Percentiles rank a stretch among this genome's conserved stretches.
Conservation (phyloP, 2,329 filamentous ascomycete genomes). For the Colletotrichum magnum region DNA sequence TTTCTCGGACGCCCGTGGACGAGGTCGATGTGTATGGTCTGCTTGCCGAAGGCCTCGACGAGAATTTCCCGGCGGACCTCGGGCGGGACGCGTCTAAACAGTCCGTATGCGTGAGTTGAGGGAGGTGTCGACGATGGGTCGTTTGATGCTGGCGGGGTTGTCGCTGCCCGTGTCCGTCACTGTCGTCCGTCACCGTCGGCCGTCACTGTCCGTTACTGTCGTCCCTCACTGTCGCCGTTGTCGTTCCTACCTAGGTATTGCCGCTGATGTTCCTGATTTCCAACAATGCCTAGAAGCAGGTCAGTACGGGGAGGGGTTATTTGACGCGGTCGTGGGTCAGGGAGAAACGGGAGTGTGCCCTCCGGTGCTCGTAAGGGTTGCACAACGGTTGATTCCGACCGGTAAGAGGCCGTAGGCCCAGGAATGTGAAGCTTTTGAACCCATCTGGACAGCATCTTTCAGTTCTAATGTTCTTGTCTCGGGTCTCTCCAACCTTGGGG, state of each 20-base stretch:
- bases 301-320: background rate
- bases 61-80: slow-evolving; percentile 52
- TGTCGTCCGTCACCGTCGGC: no score
- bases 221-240: no score
- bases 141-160: background rate
- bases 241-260: no score
- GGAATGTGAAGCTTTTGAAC: slow-evolving; percentile 5
- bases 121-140: background rate
- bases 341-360: background rate
- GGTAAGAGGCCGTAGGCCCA: background rate
- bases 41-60: slow-evolving; percentile 44
- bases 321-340: background rate
- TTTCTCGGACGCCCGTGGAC: slow-evolving; percentile 28
- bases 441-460: slow-evolving; percentile 7
- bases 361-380: background rate
- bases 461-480: no score
- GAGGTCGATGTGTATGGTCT: slow-evolving; percentile 46
- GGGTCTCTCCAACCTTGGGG: no score
- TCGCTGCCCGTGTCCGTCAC: no score
- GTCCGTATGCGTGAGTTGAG: background rate
- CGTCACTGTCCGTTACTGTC: no score
- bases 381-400: background rate
- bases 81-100: slow-evolving; percentile 45
- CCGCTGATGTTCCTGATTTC: no score
- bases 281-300: no score